These are phyloP conservation scores for Eragrostis tef DNA, from an alignment of 202 grass and related monocot genomes.

Conservation along the genomic window DNA sequence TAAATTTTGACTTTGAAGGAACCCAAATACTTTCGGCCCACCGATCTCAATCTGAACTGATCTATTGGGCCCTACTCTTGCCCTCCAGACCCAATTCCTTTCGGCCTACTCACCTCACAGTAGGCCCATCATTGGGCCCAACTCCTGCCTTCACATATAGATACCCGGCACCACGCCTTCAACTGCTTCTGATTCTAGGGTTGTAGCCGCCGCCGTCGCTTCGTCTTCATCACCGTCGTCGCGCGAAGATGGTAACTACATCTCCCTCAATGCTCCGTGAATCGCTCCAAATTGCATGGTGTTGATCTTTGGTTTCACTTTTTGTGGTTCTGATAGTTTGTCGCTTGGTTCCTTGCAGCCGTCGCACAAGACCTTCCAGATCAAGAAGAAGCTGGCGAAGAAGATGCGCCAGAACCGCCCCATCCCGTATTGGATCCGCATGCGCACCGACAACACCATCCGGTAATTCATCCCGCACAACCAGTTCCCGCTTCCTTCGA, in stretches of 20 bases:
- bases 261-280: background rate
- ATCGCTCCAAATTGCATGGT: background rate
- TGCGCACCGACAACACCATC: conserved; percentile 61
- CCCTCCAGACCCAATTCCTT: too few relatives aligned
- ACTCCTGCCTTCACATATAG: too few relatives aligned
- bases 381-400: conserved; percentile 60
- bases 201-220: background rate
- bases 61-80: too few relatives aligned
- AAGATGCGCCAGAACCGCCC: conserved; percentile 66
- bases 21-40: too few relatives aligned
- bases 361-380: conserved; percentile 59
- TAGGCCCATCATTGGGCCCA: too few relatives aligned
- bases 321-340: background rate
- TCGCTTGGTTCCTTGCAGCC: conserved; percentile 27
- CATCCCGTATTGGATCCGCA: conserved; percentile 63
- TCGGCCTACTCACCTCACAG: too few relatives aligned
- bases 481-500: background rate
- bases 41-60: too few relatives aligned
- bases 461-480: conserved; percentile 23
- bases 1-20: too few relatives aligned
- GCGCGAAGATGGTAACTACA: background rate
- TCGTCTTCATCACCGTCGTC: background rate
- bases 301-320: background rate
- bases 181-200: background rate
- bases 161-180: too few relatives aligned